Evolutionary conservation across 371 early-diverging fungal species (phyloP).

Genomic region (Synchytrium microbalum): DNA sequence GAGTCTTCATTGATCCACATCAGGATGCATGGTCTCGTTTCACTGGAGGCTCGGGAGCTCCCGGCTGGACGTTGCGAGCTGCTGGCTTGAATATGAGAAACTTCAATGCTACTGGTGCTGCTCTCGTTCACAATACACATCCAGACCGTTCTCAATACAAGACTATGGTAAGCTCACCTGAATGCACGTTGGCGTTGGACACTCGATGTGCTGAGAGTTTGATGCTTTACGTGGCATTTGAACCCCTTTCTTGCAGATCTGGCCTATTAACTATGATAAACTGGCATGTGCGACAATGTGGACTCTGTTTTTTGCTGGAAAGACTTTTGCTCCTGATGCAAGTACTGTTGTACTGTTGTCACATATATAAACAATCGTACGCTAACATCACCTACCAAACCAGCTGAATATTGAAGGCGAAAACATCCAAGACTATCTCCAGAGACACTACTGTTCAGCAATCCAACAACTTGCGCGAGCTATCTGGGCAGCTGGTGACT

Average conservation of each 20-base stretch:
- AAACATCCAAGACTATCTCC: constrained; percentile 57
- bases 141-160: constrained; percentile 20
- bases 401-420: constrained; percentile 36
- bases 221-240: no score
- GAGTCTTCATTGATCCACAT: constrained; percentile 31
- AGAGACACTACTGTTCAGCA: constrained; percentile 49
- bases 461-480: constrained; percentile 22
- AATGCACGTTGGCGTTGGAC: no score
- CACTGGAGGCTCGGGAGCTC: constrained; percentile 56
- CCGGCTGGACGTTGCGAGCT: constrained; percentile 73
- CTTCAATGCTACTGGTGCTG: constrained; percentile 60
- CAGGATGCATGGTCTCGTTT: constrained; percentile 22
- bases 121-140: constrained; percentile 59
- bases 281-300: constrained; percentile 78
- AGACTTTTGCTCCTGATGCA: constrained; percentile 56
- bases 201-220: no score
- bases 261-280: constrained; percentile 81
- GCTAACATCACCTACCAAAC: no score
- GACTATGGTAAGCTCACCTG: no score
- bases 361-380: neutral
- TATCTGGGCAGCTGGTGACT: constrained; percentile 15
- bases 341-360: neutral
- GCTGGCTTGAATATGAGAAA: constrained; percentile 63
- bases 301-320: constrained; percentile 78
- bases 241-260: no score